Conservation (phyloP, 495 filamentous ascomycete species). For the Jackrogersella multiformis region DNA sequence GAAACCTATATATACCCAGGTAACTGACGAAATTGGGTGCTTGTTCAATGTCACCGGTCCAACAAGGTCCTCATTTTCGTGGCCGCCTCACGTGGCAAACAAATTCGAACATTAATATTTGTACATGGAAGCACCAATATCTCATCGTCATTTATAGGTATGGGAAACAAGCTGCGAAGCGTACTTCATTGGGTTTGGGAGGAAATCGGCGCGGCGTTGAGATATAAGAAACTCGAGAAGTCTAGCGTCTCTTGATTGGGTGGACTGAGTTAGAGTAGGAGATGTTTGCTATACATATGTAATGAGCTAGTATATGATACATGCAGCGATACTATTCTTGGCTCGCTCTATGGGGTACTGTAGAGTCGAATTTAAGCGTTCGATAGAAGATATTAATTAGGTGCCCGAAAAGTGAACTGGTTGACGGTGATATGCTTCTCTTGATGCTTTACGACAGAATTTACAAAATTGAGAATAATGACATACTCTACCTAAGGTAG, state of each 20-base stretch:
- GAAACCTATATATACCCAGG: not conserved
- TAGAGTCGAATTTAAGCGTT: not conserved
- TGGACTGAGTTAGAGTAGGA: not conserved
- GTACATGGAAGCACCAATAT: not conserved
- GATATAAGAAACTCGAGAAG: not conserved
- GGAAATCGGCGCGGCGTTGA: slow-evolving; percentile 7
- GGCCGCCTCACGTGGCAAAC: not conserved
- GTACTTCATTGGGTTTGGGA: slow-evolving; percentile 10
- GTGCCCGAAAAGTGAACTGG: not conserved
- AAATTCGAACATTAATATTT: not conserved
- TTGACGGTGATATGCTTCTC: not conserved
- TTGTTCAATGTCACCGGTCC: slow-evolving; percentile 11
- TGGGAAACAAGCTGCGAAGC: slow-evolving; percentile 35
- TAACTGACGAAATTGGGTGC: not conserved
- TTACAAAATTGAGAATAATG: not conserved
- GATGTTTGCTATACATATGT: slow-evolving; percentile 3
- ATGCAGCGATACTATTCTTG: not conserved
- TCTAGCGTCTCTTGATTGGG: not conserved
- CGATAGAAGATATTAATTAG: not conserved
- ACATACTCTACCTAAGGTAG: not conserved
- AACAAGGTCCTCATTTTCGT: slow-evolving; percentile 31
- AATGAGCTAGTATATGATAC: slow-evolving; percentile 16
- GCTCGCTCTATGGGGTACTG: not conserved
- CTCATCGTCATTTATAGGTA: not conserved
- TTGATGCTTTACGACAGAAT: not conserved